These are phyloP conservation scores for Aspergillus ostianus DNA, from an alignment of 495 filamentous ascomycete genomes.

Conservation along the genomic window DNA sequence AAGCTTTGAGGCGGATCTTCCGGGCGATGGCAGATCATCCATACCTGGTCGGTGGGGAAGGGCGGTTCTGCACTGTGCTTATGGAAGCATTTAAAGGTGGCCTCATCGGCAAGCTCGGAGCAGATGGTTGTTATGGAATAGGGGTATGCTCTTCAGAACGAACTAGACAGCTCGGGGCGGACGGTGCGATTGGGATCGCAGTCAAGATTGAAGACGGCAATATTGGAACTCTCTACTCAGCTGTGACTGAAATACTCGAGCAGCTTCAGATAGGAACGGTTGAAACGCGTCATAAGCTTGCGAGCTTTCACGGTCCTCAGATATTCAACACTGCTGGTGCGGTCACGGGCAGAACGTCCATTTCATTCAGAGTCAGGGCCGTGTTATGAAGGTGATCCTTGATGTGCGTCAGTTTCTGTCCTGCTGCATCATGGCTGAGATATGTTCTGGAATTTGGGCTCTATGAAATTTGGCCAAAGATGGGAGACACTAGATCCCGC, in stretches of 20 bases:
- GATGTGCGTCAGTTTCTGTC: no score
- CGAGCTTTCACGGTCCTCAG: conserved; percentile 25
- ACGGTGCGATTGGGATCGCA: conserved; percentile 34
- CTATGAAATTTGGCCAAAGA: no score
- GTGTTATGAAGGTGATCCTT: no score
- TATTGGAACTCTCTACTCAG: conserved; percentile 32
- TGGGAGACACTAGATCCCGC: no score
- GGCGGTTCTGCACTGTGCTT: conserved; percentile 38
- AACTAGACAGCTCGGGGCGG: conserved; percentile 27
- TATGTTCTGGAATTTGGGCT: no score
- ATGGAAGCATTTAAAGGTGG: conserved; percentile 27
- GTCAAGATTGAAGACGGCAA: conserved; percentile 45
- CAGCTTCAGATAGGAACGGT: conserved; percentile 31
- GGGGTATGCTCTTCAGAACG: conserved; percentile 30
- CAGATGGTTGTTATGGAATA: conserved; percentile 40
- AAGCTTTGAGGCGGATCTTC: conserved; percentile 26
- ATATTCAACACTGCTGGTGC: conserved; percentile 36
- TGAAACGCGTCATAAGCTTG: conserved; percentile 20
- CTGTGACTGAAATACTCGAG: conserved; percentile 36
- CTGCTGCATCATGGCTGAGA: no score
- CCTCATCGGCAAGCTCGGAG: conserved; percentile 38
- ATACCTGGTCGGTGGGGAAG: conserved; percentile 35
- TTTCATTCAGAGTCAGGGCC: conserved; percentile 1
- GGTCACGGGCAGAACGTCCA: conserved; percentile 25
- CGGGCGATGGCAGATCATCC: conserved; percentile 34